Evolutionary conservation across 371 early-diverging fungal species (phyloP).

Genomic region (Mortierella polycephala): DNA sequence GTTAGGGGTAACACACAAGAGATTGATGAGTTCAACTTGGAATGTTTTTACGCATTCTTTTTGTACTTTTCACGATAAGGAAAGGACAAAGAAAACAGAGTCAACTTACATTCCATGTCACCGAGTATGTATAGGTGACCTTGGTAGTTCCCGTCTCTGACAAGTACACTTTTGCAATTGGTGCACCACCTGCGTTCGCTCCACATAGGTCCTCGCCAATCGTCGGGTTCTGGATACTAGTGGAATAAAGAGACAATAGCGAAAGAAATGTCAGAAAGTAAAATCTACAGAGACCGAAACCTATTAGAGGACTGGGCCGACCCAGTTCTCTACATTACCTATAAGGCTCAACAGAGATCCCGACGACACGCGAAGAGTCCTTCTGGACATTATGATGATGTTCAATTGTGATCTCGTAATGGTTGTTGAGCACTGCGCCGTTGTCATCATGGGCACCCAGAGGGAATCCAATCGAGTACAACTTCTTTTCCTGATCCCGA

Average conservation of each 20-base stretch:
- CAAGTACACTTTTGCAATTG: constrained; percentile 60
- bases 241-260: too few species aligned
- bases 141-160: constrained; percentile 58
- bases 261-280: neutral
- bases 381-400: constrained; percentile 76
- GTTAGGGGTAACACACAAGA: neutral
- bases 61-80: neutral
- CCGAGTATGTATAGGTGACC: constrained; percentile 87
- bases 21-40: neutral
- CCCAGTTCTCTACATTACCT: constrained; percentile 53
- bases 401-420: constrained; percentile 86
- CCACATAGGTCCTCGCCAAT: constrained; percentile 56
- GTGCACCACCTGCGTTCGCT: constrained; percentile 7
- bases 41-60: neutral
- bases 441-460: constrained; percentile 60
- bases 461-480: constrained; percentile 85
- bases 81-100: neutral
- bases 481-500: constrained; percentile 61
- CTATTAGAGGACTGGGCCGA: too few species aligned
- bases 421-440: constrained; percentile 68
- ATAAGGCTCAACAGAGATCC: constrained; percentile 80
- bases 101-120: constrained; percentile 78
- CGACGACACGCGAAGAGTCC: constrained; percentile 86
- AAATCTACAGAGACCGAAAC: too few species aligned
- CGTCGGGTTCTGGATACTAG: constrained; percentile 33